Percentiles rank a stretch among this genome's conserved stretches.
Conservation (phyloP, 1,139 yeast genomes). For the Saccharomyces hybrid region DNA sequence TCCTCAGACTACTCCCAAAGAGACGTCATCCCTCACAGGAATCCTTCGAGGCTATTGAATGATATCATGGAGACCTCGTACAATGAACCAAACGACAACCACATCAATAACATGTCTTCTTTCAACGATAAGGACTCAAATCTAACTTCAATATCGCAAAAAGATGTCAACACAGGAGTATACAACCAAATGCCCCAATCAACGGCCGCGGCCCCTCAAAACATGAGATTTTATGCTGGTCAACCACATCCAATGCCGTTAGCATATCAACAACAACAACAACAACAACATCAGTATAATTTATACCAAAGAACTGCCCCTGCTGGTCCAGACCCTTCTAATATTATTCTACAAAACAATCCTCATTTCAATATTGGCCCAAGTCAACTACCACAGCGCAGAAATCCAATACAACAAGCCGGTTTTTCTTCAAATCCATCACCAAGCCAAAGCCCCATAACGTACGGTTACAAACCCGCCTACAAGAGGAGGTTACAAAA, state of each 20-base stretch:
- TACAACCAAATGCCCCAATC: not conserved
- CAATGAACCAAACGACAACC: conserved; percentile 6
- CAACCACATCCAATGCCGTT: conserved; percentile 4
- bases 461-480: conserved; percentile 32
- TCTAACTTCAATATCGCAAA: conserved; percentile 73
- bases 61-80: not conserved
- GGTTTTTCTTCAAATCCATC: conserved; percentile 9
- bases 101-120: not conserved
- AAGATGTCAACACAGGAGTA: conserved; percentile 59
- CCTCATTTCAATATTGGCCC: conserved; percentile 40
- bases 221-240: conserved; percentile 1
- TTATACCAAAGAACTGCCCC: conserved; percentile 4
- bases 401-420: conserved; percentile 1
- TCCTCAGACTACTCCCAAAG: conserved; percentile 6
- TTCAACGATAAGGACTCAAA: conserved; percentile 40
- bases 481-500: conserved; percentile 33
- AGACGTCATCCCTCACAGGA: not conserved
- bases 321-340: conserved; percentile 38
- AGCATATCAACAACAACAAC: conserved; percentile 7
- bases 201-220: not conserved
- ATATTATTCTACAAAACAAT: conserved; percentile 42
- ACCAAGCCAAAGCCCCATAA: conserved; percentile 10
- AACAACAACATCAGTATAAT: conserved; percentile 3
- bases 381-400: conserved; percentile 3
- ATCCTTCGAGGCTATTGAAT: not conserved